Evolutionary conservation across 176 grass and related monocot species (phyloP).

Genomic region (Pharus latifolius): DNA sequence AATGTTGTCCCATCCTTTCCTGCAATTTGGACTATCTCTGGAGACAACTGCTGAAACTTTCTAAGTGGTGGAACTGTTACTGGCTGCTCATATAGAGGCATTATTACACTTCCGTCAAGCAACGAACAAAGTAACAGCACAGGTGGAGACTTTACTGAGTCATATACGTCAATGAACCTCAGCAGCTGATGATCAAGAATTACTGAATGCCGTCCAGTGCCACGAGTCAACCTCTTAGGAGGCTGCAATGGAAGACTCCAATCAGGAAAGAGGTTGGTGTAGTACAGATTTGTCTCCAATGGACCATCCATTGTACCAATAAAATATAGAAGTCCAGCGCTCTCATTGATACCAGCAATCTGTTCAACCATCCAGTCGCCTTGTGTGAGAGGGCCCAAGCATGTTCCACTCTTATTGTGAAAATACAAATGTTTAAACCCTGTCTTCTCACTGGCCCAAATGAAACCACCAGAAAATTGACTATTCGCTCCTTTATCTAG

Average conservation of each 20-base stretch:
- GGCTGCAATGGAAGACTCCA: slow-evolving; percentile 55
- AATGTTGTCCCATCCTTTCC: slow-evolving; percentile 71
- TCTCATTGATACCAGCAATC: slow-evolving; percentile 90
- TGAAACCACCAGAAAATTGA: slow-evolving; percentile 64
- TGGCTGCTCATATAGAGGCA: slow-evolving; percentile 76
- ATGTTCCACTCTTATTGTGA: slow-evolving; percentile 68
- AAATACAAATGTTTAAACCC: slow-evolving; percentile 93
- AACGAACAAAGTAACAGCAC: slow-evolving; percentile 76
- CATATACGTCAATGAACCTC: slow-evolving; percentile 89
- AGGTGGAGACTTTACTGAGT: slow-evolving; percentile 74
- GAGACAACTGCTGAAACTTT: slow-evolving; percentile 65
- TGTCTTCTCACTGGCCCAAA: slow-evolving; percentile 97
- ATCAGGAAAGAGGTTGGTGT: slow-evolving; percentile 66
- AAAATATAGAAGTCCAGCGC: slow-evolving; percentile 78
- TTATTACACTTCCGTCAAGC: slow-evolving; percentile 77
- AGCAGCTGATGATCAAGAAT: slow-evolving; percentile 93
- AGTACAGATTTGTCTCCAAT: slow-evolving; percentile 83
- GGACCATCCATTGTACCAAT: slow-evolving; percentile 82
- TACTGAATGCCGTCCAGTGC: slow-evolving; percentile 73
- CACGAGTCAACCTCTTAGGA: slow-evolving; percentile 77
- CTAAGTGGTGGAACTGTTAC: slow-evolving; percentile 44
- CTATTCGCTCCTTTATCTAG: slow-evolving; percentile 61
- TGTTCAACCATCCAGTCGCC: slow-evolving; percentile 96
- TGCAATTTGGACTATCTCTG: slow-evolving; percentile 75
- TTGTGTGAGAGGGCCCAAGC: slow-evolving; percentile 81